Evolutionary conservation across 1,139 yeast genomes (phyloP), one percentile per base, ranked within the genome.

Genomic region (Lodderomyces parapsilosis): DNA sequence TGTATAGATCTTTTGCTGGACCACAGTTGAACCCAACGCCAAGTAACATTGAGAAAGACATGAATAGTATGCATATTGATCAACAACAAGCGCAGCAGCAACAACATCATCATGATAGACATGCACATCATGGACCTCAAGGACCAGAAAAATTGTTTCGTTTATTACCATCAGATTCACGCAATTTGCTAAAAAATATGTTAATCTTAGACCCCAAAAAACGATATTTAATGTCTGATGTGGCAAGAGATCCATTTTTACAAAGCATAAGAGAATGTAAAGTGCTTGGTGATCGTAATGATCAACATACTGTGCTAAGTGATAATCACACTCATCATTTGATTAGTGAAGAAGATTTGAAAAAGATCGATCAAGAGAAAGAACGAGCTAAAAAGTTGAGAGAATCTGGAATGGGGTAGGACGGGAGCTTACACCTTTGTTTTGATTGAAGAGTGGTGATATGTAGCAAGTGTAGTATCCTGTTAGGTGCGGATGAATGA

Each of bases 261-360:
- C 41, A 52, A 22, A 45, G 55, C 15, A 66, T 72, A n/a, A 59
- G 59, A 8, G 45, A 45, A 27, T 73, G 78, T 50, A 61, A 56
- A 6, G 46, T 37, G 6, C 44, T 41, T 19, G 45, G 41, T 14
- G 49, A 49, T 5, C 47, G 39, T 15, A 47, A 39, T 15, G 39
- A 41, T 14, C 49, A 43, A 23, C 38, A 34, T n/a, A 28, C 42
- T 5, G 30, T 40, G 9, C n/a, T 27, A 18, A 25, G 41, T 14
- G 39, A 40, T 25, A 65, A 65, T 38, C 86, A 81, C 52, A 60
- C 53, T 14, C 87, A 81, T 56, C 83, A 81, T 58, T 63, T 81
- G 51, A 67, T 80, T 2, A 73, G 82, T 1, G 85, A 80, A 49
- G 80, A 78, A 14, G 81, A 78, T 40, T 62, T 78, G 42, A 66